Percentiles rank a stretch among this genome's conserved stretches.
Conservation (phyloP, 2,329 filamentous ascomycete genomes). For the Myriosclerotinia duriaeana region DNA sequence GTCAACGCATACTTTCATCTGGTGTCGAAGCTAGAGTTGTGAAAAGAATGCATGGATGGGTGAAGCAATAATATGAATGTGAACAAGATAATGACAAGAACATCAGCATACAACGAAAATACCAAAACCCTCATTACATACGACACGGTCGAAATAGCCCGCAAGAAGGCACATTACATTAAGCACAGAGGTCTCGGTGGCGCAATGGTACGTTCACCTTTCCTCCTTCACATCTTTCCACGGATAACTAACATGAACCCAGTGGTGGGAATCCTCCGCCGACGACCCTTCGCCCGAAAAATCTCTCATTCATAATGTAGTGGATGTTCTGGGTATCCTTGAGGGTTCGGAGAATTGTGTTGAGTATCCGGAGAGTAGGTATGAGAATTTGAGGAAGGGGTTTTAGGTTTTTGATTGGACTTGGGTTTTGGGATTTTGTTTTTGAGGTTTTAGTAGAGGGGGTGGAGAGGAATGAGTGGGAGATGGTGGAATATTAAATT, state of each 20-base stretch:
- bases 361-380: slow-evolving; percentile 64
- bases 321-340: slow-evolving; percentile 56
- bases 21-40: no score
- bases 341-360: slow-evolving; percentile 59
- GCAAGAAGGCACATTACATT: slow-evolving; percentile 71
- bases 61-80: background rate
- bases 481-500: no score
- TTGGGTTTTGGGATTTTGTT: no score
- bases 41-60: background rate
- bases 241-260: background rate
- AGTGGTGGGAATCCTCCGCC: slow-evolving; percentile 77
- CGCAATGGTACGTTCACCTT: slow-evolving; percentile 58
- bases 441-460: no score
- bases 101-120: slow-evolving; percentile 56
- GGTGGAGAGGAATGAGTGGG: no score
- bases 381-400: slow-evolving; percentile 65
- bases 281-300: slow-evolving; percentile 61
- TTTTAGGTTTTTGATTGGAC: slow-evolving; percentile 43
- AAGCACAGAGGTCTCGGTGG: slow-evolving; percentile 68
- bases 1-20: no score
- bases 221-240: no score
- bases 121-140: slow-evolving; percentile 73
- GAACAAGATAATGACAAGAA: background rate
- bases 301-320: slow-evolving; percentile 68
- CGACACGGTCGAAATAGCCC: slow-evolving; percentile 67